Base-by-base conservation (phyloP, 495 filamentous ascomycete species). In the Penicillium bialowiezense region DNA sequence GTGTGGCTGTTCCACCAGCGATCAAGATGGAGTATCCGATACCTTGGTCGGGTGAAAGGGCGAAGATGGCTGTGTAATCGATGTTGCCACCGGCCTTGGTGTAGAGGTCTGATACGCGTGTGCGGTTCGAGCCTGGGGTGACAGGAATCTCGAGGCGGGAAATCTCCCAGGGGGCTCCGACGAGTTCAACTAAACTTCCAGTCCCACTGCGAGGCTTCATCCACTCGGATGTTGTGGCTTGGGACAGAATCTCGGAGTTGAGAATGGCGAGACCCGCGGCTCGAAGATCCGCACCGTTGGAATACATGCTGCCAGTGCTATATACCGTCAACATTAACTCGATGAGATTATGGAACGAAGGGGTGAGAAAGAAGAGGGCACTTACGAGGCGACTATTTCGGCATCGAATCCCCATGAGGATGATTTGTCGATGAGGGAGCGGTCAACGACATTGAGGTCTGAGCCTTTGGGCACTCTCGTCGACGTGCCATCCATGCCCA, bases 211-310 rank as follows among this genome's bases (percentile, higher is more conserved):
- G 46, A 0, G 77, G 78, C 54, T 78, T 68, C 44, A 70, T 57
- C 65, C 67, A 70, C 37, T 53, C 68, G 8, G 58, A 65, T 2
- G 48, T 78, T 54, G 8, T 70, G 63, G 29, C 68, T 44, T 34
- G 65, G 37, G 47, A 60, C 46, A 67, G 59, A 61, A 73, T 41
- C 59, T 68, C 70, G 3, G 72, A 71, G 55, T 73, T 70, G 3
- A 79, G 58, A 10, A 78, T 73, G 3, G 72, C 67, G 43, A 70
- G 72, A 38, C 74, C 71, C 46, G 67, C 60, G 9, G 54, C 52
- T 0, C 56, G 48, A 6, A 60, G 45, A 23, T 55, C 55, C 9
- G 31, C 42, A 14, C 14, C 18, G 26, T 43, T 43, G 28, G 35
- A 18, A 62, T 69, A 44, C 55, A 70, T 13, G 44, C 50, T 62